Conservation (phyloP, 371 early-diverging fungal species). For the Mucor sp. region DNA sequence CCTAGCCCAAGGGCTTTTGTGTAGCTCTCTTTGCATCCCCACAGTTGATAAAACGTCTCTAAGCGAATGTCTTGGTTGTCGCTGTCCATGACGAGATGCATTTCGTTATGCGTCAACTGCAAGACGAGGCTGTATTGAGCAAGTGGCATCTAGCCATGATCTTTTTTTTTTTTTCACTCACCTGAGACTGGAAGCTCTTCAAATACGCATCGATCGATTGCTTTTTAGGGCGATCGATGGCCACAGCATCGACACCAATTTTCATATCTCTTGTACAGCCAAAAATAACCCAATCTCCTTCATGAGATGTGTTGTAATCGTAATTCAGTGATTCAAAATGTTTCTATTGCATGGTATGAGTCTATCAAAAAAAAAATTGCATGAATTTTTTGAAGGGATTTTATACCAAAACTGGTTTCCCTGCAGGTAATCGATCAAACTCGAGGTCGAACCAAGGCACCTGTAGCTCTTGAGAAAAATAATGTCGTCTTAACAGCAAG, state of each 20-base stretch:
- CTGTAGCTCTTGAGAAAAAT: slow-evolving; percentile 26
- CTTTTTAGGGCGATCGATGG: slow-evolving; percentile 28
- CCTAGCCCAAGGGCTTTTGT: slow-evolving; percentile 66
- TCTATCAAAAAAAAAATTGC: neutral
- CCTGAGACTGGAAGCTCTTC: slow-evolving; percentile 39
- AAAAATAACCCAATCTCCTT: slow-evolving; percentile 66
- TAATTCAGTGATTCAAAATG: neutral
- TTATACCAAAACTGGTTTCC: slow-evolving; percentile 34
- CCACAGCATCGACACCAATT: slow-evolving; percentile 60
- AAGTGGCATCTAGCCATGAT: neutral
- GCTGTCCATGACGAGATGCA: slow-evolving; percentile 18
- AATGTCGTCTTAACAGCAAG: slow-evolving; percentile 37
- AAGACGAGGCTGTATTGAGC: neutral
- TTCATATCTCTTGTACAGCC: slow-evolving; percentile 21
- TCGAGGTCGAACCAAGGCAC: slow-evolving; percentile 22
- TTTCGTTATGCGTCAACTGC: slow-evolving; percentile 42
- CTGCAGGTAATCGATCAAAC: slow-evolving; percentile 21
- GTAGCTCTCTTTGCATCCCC: slow-evolving; percentile 69
- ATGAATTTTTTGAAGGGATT: neutral
- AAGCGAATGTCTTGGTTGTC: slow-evolving; percentile 21
- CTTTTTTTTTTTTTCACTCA: slow-evolving; percentile 7
- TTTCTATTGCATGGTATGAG: neutral
- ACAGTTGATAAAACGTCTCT: slow-evolving; percentile 51
- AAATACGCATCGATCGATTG: slow-evolving; percentile 38
- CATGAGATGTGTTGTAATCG: slow-evolving; percentile 66